These are phyloP conservation scores for Harringtonia lauricola DNA, from an alignment of 2,329 filamentous ascomycete species.

Conservation along the genomic window DNA sequence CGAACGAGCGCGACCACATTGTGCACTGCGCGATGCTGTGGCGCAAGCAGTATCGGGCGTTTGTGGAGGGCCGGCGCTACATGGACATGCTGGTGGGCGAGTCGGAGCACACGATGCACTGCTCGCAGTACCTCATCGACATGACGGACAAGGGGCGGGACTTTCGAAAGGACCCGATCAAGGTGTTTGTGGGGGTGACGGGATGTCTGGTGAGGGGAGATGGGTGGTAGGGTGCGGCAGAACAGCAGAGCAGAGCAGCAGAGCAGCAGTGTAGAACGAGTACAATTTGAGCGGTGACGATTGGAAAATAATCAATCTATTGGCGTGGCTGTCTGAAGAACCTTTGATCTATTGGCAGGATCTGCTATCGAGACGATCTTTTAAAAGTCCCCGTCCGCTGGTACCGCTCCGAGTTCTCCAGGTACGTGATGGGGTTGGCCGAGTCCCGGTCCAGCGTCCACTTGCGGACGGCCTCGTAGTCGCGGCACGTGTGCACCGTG, in stretches of 20 bases:
- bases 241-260: too few relatives aligned
- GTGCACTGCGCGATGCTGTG: background rate
- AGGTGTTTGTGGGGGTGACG: background rate
- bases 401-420: background rate
- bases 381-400: background rate
- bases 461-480: background rate
- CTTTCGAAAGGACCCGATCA: background rate
- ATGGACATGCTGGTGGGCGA: background rate
- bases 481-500: background rate
- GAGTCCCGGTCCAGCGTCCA: background rate
- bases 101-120: background rate
- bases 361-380: too few relatives aligned
- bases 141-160: background rate
- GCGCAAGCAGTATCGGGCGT: background rate
- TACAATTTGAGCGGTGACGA: too few relatives aligned
- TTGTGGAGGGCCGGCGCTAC: background rate
- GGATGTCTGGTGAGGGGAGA: too few relatives aligned
- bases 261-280: too few relatives aligned
- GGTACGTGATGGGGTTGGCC: background rate
- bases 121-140: background rate
- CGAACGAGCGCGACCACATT: constrained; percentile 1
- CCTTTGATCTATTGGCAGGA: too few relatives aligned
- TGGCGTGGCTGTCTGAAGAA: too few relatives aligned
- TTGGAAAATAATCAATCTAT: too few relatives aligned
- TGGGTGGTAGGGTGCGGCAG: too few relatives aligned